phyloP scores from a whole-genome alignment of 78 protist genomes.

The Protostelium mycophagum region DNA sequence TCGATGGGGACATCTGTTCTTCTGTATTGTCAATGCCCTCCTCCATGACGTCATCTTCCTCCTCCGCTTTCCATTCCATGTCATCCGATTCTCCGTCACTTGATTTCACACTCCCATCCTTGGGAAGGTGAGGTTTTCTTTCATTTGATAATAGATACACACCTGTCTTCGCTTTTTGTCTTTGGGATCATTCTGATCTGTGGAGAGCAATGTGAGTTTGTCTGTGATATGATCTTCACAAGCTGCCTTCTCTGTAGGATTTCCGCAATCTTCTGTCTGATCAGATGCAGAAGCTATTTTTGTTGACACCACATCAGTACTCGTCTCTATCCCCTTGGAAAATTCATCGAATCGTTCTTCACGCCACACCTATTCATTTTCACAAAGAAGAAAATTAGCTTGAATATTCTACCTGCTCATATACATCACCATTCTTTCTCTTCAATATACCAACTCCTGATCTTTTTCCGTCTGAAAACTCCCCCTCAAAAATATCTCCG shows the following conservation, averaged over 20 bases:
- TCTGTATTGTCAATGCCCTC: too few species aligned
- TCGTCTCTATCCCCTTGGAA: neutral
- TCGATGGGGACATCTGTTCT: too few species aligned
- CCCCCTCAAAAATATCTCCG: neutral
- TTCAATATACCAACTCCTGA: neutral
- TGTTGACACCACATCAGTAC: neutral
- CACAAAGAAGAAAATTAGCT: too few species aligned
- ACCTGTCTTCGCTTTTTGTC: neutral
- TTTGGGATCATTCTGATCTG: too few species aligned
- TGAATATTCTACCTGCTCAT: neutral
- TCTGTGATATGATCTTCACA: too few species aligned
- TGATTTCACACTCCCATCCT: neutral
- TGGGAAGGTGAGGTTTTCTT: neutral
- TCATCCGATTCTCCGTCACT: neutral
- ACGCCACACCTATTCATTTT: too few species aligned
- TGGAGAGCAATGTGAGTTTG: too few species aligned
- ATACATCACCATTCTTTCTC: neutral
- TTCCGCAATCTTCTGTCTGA: too few species aligned
- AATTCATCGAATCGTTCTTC: neutral
- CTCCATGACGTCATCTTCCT: neutral
- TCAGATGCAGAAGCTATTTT: too few species aligned
- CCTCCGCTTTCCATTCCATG: neutral
- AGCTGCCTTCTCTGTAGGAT: too few species aligned
- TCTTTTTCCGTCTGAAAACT: neutral
- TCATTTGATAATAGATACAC: neutral